Evolutionary conservation across 164 flowering plant species (phyloP), one percentile per base, ranked within the genome.

Genomic region (Vitis vinifera): DNA sequence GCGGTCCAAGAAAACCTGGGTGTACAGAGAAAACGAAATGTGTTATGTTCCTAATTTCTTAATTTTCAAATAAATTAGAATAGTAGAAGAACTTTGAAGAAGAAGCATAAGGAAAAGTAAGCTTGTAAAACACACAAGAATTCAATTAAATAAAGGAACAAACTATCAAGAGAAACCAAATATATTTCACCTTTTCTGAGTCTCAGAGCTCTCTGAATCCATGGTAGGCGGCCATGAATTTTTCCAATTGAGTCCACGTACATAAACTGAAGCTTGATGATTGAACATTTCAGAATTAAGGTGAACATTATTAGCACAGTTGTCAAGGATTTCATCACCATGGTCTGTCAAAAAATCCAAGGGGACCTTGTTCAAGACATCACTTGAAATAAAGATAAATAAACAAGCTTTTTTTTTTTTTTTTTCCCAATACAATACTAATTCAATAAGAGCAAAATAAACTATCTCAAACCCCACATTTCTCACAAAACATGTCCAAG

Each of bases 241-340:
- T 58, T 70, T 71, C 98, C 98, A 95, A 78, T 95, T 83, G 71
- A 95, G 93, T 79, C 91, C 94, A 51, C 94, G 92, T 23, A 92
- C 89, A 86, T 79, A 71, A 74, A 91, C 78, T 17, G 87, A 76
- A 65, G 82, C 78, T 66, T 73, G 74, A 68, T 37, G 61, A 59
- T 70, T 71, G 51, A 89, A 79, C 8, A 78, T 63, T 68, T 69
- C 82, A 66, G 82, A 76, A 78, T 92, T 95, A 8, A 89, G 86
- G 49, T 76, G 50, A 72, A 89, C 83, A 73, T 93, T 95, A 48
- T 72, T 78, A 23, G 76, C 81, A 82, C 99, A 95, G 75, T 94
- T 91, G 65, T 81, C 79, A 15, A 94, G 97, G 65, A 91, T 73
- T 65, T 87, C 83, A 62, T 75, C 78, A 52, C 90, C 95, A 65